Base-by-base conservation (phyloP, 2,329 filamentous ascomycete genomes). In the Aspergillus sp. region DNA sequence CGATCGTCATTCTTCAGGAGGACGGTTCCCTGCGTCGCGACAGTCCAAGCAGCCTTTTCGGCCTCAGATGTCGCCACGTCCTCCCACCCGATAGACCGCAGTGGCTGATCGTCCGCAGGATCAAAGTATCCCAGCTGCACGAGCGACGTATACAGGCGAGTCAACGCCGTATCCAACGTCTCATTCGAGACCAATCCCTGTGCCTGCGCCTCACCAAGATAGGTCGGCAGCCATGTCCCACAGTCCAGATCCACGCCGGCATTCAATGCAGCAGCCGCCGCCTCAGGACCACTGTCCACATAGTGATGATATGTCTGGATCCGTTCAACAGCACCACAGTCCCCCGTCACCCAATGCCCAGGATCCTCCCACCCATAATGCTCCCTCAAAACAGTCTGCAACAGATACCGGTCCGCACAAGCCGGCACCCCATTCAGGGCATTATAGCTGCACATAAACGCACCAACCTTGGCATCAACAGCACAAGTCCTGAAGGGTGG, bases 361-460 rank as follows among this genome's bases (percentile, higher is more conserved):
- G 9, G 18, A 4, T 5, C 47, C 18, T 22, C 34, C 47, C 47
- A 49, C 13, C 32, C 32, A 17, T 17, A 49, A 20, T 49, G 47
- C 34, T 49, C 47, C 3, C 47, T 32, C 5, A 49, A 26, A 0
- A 49, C 20, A 3, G 47, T 49, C 34, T 39, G 32, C 11, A 49
- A 15, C 12, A 49, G 13, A 38, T 49, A 49, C 9, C 18, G 5
- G 3, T 49, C 20, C 32, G 47, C 47, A n/a, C 47, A 49, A 8
- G 17, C 47, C 1, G 47, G 47, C 3, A 39, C 47, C 32, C 47
- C 47, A 26, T 49, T 49, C 24, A 49, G n/a, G 2, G 47, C 47
- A 22, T 49, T 49, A 49, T 49, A 49, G 34, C 32, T 38, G 32
- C 47, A 49, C 47, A 49, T 49, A 9, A 49, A 38, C 12, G 47